A percentile compares a stretch with the other conserved stretches of the same genome.
phyloP scores from a whole-genome alignment of 495 filamentous ascomycete genomes.

The Penicillium canescens region DNA sequence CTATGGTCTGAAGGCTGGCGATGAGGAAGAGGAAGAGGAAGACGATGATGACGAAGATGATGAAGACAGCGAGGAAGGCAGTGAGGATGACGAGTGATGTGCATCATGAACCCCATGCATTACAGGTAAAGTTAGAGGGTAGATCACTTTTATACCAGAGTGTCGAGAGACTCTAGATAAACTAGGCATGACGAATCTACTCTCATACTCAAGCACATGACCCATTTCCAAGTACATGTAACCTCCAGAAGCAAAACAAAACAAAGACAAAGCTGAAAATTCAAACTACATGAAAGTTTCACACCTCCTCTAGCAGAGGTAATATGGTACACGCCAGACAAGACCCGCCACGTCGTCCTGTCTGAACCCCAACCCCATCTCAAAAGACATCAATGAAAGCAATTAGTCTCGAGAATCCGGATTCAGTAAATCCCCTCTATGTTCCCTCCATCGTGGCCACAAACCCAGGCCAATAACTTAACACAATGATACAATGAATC shows the following conservation, averaged over 20 bases:
- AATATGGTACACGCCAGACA: constrained; percentile 27
- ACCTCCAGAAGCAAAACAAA: not conserved
- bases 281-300: constrained; percentile 9
- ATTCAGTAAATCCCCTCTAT: not conserved
- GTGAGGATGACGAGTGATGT: constrained; percentile 24
- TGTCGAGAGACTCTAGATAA: constrained; percentile 1
- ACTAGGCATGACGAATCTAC: constrained; percentile 7
- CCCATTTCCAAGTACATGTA: not conserved
- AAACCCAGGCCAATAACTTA: too few species aligned
- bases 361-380: constrained; percentile 7
- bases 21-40: constrained; percentile 64
- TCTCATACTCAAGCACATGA: not conserved
- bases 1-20: constrained; percentile 81
- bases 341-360: constrained; percentile 3
- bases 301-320: constrained; percentile 9
- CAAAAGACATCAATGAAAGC: constrained; percentile 4
- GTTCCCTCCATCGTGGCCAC: not conserved
- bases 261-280: constrained; percentile 12
- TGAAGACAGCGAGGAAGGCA: constrained; percentile 25
- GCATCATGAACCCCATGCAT: constrained; percentile 18
- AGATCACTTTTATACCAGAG: constrained; percentile 11
- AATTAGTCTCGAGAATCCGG: not conserved
- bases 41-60: constrained; percentile 62
- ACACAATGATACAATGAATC: not conserved
- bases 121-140: constrained; percentile 1